Percentiles rank a stretch among this genome's conserved stretches.
phyloP scores from a whole-genome alignment of 306 rosid species.

The Corylus heterophylla region DNA sequence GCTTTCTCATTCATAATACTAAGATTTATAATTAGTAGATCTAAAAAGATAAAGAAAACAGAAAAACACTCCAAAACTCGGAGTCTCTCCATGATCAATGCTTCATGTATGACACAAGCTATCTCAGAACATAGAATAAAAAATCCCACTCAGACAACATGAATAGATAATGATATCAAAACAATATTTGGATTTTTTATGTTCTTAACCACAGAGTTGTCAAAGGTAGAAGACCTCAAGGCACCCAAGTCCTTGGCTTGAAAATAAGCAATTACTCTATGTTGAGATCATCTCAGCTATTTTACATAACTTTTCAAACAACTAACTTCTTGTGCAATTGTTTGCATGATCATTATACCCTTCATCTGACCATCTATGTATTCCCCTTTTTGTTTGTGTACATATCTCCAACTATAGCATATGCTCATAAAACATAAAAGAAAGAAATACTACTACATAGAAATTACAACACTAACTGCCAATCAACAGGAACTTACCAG shows the following conservation, averaged over 20 bases:
- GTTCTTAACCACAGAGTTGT: background rate
- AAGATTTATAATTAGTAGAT: background rate
- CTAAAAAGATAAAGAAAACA: background rate
- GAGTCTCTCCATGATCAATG: background rate
- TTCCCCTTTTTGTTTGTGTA: background rate
- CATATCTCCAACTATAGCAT: background rate
- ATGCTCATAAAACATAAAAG: background rate
- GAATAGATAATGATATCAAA: background rate
- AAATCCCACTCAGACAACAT: background rate
- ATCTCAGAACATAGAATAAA: background rate
- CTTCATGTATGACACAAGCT: background rate
- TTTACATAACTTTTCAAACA: background rate
- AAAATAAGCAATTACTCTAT: background rate
- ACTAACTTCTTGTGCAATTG: background rate
- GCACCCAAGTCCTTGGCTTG: background rate
- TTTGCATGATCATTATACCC: background rate
- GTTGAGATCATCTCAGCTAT: background rate
- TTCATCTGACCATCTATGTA: background rate
- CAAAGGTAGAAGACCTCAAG: background rate
- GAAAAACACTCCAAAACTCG: background rate
- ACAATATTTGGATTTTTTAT: background rate
- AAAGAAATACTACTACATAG: background rate
- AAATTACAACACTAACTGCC: background rate
- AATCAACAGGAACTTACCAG: constrained; percentile 45
- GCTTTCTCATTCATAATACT: background rate